These are phyloP conservation scores for Exidia glandulosa DNA, from an alignment of 768 basidiomycete species.

Conservation along the genomic window DNA sequence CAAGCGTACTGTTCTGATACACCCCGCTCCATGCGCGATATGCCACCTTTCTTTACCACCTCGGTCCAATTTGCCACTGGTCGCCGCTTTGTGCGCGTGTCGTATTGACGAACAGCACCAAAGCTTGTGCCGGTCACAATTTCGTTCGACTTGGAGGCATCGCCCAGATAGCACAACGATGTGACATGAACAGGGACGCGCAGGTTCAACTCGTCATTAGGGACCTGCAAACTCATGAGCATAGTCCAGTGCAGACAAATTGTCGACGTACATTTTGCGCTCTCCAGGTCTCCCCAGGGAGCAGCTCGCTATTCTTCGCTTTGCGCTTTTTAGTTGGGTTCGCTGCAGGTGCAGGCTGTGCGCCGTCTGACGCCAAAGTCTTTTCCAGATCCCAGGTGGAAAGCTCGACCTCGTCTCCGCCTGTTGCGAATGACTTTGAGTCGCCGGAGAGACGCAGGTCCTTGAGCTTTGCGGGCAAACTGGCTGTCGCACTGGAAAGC, in stretches of 20 bases:
- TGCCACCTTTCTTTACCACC: constrained; percentile 48
- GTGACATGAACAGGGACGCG: constrained; percentile 73
- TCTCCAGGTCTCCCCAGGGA: too few species aligned
- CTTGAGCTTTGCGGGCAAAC: constrained; percentile 61
- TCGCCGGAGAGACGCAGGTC: constrained; percentile 52
- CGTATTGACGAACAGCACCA: constrained; percentile 68
- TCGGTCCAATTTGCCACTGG: constrained; percentile 61
- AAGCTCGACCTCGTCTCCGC: constrained; percentile 76
- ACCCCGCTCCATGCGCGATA: constrained; percentile 49
- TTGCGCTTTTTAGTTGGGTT: constrained; percentile 68
- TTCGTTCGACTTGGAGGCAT: constrained; percentile 26
- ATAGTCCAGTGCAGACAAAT: background rate
- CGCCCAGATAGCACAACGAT: constrained; percentile 46
- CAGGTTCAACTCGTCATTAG: constrained; percentile 64
- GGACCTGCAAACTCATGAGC: constrained; percentile 30
- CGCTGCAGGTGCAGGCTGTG: constrained; percentile 28
- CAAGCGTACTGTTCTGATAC: constrained; percentile 48
- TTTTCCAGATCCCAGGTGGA: constrained; percentile 70
- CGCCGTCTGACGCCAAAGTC: constrained; percentile 26
- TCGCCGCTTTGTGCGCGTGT: constrained; percentile 54
- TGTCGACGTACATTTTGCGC: background rate
- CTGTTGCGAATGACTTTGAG: constrained; percentile 57
- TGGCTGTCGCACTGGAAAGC: constrained; percentile 26
- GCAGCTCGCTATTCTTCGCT: constrained; percentile 59
- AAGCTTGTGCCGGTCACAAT: constrained; percentile 62